Evolutionary conservation across 352 stramenopile species (phyloP).

Genomic region (Phytopythium cucurbitacearum): DNA sequence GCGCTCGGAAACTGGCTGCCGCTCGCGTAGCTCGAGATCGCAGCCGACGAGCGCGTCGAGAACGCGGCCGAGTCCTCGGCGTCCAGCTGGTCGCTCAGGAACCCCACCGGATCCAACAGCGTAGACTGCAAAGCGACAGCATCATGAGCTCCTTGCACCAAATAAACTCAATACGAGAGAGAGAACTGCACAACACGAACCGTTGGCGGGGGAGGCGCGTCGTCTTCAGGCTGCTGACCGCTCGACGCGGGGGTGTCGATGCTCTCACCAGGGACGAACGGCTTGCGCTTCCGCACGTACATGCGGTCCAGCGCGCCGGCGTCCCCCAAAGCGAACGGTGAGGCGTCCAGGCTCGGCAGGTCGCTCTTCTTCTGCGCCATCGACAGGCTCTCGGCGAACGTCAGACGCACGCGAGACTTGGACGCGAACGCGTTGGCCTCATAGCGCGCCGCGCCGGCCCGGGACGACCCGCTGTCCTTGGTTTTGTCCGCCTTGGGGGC

Average conservation of each 20-base stretch:
- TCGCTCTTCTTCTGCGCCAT: conserved; percentile 55
- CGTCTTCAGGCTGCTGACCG: conserved; percentile 30
- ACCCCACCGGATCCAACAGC: conserved; percentile 35
- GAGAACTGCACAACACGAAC: conserved; percentile 12
- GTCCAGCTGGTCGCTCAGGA: conserved; percentile 29
- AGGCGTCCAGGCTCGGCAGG: conserved; percentile 40
- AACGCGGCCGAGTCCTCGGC: conserved; percentile 19
- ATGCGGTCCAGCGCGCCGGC: conserved; percentile 37
- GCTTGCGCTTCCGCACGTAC: conserved; percentile 49
- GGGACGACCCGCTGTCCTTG: conserved; percentile 41
- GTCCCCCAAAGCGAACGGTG: conserved; percentile 53
- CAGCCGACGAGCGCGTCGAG: conserved; percentile 8
- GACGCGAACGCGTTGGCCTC: conserved; percentile 20
- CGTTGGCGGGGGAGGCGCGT: conserved; percentile 54
- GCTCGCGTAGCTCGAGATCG: conserved; percentile 12
- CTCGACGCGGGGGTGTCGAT: neutral
- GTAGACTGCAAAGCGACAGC: conserved; percentile 20
- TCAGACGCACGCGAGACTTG: conserved; percentile 37
- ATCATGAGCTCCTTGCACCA: no score
- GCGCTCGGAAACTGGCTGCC: conserved; percentile 41
- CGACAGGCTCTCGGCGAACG: conserved; percentile 63
- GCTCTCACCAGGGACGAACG: conserved; percentile 11
- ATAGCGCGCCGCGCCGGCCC: conserved; percentile 15
- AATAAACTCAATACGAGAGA: neutral
- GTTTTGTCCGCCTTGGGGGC: conserved; percentile 46